A percentile compares a stretch with the other conserved stretches of the same genome.
Evolutionary conservation across 176 grass and related monocot genomes (phyloP).

Genomic region (Tuctoria greenei): DNA sequence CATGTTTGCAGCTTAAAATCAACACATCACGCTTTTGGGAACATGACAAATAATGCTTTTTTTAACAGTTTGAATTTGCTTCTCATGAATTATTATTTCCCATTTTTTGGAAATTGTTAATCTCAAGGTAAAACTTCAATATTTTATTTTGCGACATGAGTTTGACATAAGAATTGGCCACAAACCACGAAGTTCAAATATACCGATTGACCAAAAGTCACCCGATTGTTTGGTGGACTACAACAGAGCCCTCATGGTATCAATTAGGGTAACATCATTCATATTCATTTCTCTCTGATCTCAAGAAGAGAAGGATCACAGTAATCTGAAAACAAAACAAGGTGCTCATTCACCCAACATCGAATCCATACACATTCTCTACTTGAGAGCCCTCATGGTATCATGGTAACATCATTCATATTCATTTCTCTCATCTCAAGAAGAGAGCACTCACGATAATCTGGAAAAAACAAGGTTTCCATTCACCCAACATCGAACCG

Average conservation of each 20-base stretch:
- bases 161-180: background rate
- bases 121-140: too few relatives aligned
- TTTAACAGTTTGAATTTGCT: too few relatives aligned
- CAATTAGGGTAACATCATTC: background rate
- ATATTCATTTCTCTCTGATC: background rate
- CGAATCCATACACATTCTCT: constrained; percentile 27
- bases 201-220: background rate
- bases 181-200: background rate
- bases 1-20: too few relatives aligned
- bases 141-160: background rate
- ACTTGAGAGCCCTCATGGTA: too few relatives aligned
- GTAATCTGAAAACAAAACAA: background rate
- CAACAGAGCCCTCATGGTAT: background rate
- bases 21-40: background rate
- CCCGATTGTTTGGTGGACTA: background rate
- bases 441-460: background rate
- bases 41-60: too few relatives aligned
- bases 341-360: constrained; percentile 11
- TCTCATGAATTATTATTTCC: too few relatives aligned
- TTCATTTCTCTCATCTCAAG: background rate
- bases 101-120: too few relatives aligned
- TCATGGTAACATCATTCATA: too few relatives aligned
- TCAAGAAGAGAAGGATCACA: background rate
- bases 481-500: constrained; percentile 23
- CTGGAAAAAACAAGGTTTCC: background rate